A percentile compares a stretch with the other conserved stretches of the same genome.
phyloP scores from a whole-genome alignment of 2,329 filamentous ascomycete genomes.

The Xylariaceae sp. region DNA sequence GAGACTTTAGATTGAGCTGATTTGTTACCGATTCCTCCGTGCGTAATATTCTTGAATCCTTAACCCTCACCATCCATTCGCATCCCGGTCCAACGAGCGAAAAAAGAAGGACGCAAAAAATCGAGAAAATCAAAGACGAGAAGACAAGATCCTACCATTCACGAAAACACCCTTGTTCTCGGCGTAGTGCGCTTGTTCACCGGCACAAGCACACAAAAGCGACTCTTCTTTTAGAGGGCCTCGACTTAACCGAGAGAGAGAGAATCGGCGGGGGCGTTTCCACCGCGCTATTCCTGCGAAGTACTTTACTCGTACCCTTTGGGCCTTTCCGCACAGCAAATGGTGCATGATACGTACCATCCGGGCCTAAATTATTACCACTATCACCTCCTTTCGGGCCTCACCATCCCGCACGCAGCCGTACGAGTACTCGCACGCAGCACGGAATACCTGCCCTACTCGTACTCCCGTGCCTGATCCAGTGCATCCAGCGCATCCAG shows the following conservation, averaged over 20 bases:
- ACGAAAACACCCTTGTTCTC: too few relatives aligned
- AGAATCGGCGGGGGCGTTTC: too few relatives aligned
- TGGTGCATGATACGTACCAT: background rate
- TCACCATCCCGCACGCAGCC: background rate
- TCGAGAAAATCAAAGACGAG: background rate
- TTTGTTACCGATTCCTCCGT: background rate
- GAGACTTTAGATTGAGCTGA: background rate
- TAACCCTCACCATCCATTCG: background rate
- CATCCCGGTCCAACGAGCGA: background rate
- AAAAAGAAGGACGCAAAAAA: background rate
- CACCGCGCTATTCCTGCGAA: too few relatives aligned
- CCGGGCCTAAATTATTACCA: conserved; percentile 4
- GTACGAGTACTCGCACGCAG: too few relatives aligned
- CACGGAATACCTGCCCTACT: too few relatives aligned
- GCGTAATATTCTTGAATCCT: background rate
- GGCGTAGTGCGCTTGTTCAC: too few relatives aligned
- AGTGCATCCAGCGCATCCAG: too few relatives aligned
- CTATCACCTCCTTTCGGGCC: background rate
- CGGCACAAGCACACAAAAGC: too few relatives aligned
- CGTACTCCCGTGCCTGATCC: too few relatives aligned
- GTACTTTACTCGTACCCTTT: too few relatives aligned
- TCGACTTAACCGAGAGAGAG: background rate
- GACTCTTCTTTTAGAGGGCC: background rate
- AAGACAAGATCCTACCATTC: background rate
- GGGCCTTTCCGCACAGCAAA: too few relatives aligned